Evolutionary conservation across 2,329 filamentous ascomycete genomes (phyloP).

Genomic region (Fusarium penzigii): DNA sequence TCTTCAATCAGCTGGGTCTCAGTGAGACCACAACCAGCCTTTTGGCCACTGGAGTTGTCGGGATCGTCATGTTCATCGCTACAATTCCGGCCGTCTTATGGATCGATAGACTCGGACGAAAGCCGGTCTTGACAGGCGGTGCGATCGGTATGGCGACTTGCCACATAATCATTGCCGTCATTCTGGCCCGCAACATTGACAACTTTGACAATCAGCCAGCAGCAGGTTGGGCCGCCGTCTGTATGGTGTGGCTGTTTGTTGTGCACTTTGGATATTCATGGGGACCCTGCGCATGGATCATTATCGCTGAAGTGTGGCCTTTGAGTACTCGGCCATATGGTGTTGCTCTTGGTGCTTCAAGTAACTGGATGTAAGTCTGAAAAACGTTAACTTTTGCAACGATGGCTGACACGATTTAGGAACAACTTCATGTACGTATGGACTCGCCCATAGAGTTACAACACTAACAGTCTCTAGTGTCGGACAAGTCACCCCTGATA

Average conservation of each 20-base stretch:
- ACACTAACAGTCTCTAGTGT: conserved; percentile 38
- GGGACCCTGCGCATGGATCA: conserved; percentile 74
- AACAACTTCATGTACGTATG: conserved; percentile 53
- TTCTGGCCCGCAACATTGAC: conserved; percentile 64
- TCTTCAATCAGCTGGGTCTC: conserved; percentile 68
- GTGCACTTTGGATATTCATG: conserved; percentile 75
- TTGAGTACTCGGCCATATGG: conserved; percentile 70
- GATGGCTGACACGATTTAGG: conserved; percentile 17
- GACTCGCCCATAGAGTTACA: fast-evolving
- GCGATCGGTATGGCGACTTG: conserved; percentile 70
- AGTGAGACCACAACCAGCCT: conserved; percentile 52
- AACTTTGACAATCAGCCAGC: conserved; percentile 57
- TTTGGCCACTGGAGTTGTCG: conserved; percentile 70
- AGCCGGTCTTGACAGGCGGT: conserved; percentile 62
- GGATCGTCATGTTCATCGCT: conserved; percentile 68
- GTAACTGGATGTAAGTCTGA: conserved; percentile 55
- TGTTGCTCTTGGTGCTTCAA: conserved; percentile 66
- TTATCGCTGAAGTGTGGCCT: conserved; percentile 75
- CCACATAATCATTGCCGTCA: conserved; percentile 71
- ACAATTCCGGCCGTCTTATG: conserved; percentile 68
- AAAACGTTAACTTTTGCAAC: no score
- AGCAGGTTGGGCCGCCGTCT: conserved; percentile 69
- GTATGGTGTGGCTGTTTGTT: conserved; percentile 74
- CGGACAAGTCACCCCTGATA: conserved; percentile 69
- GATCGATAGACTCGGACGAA: conserved; percentile 65